phyloP scores from a whole-genome alignment of 306 rosid genomes.

The Glycine latifolia region DNA sequence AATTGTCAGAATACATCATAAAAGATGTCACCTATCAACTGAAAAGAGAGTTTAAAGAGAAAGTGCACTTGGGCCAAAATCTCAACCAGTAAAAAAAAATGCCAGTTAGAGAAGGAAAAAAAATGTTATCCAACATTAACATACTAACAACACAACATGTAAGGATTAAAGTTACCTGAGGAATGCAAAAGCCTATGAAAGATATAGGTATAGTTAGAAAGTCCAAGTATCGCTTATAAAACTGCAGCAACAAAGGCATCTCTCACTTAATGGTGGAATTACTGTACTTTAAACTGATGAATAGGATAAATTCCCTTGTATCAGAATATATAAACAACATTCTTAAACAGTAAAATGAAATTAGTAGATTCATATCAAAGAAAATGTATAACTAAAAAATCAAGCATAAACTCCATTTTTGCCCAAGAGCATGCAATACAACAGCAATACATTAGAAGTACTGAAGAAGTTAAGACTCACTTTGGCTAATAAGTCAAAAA shows the following conservation, averaged over 20 bases:
- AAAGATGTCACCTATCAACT: conserved; percentile 28
- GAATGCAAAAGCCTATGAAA: conserved; percentile 64
- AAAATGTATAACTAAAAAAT: conserved; percentile 30
- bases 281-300: conserved; percentile 37
- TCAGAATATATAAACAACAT: conserved; percentile 22
- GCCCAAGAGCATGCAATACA: background rate
- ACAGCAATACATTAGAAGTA: conserved; percentile 22
- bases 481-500: conserved; percentile 56
- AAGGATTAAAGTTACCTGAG: conserved; percentile 72
- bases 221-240: conserved; percentile 68
- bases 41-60: background rate
- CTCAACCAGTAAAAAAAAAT: background rate
- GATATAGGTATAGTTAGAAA: conserved; percentile 66
- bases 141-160: conserved; percentile 30
- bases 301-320: conserved; percentile 3
- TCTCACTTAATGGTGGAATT: conserved; percentile 28
- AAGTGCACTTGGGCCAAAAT: conserved; percentile 1
- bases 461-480: conserved; percentile 61
- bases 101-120: conserved; percentile 1
- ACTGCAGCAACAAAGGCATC: conserved; percentile 67
- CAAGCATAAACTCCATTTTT: conserved; percentile 33
- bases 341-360: conserved; percentile 39
- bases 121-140: conserved; percentile 23
- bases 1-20: conserved; percentile 17
- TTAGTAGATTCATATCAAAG: conserved; percentile 26